Conservation (phyloP, 1,284 basidiomycete species). For the Dichomitus squalens region DNA sequence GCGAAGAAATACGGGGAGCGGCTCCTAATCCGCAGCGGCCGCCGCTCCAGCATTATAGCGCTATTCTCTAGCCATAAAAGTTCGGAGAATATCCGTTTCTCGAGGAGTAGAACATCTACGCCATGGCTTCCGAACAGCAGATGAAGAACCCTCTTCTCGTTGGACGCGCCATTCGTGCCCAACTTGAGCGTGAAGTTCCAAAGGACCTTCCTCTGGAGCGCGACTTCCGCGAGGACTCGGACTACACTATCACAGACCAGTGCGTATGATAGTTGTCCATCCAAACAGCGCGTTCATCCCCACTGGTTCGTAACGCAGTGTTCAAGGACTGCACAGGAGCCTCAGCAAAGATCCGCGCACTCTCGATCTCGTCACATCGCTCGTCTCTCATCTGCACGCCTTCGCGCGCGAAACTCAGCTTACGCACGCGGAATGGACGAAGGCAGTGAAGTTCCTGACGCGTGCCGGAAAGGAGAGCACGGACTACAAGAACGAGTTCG, state of each 20-base stretch:
- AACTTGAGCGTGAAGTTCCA: conserved; percentile 39
- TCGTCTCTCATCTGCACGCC: conserved; percentile 42
- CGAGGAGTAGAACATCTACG: neutral
- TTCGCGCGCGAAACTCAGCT: conserved; percentile 43
- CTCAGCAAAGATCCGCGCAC: conserved; percentile 39
- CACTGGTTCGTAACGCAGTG: conserved; percentile 15
- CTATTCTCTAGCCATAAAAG: neutral
- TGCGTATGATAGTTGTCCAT: conserved; percentile 5
- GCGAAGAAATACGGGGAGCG: conserved; percentile 12
- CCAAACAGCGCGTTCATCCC: neutral
- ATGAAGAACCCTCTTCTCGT: conserved; percentile 41
- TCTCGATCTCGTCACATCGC: conserved; percentile 37
- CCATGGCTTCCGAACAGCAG: conserved; percentile 32
- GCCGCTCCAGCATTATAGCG: conserved; percentile 9
- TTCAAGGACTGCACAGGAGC: conserved; percentile 35
- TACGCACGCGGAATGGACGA: conserved; percentile 42
- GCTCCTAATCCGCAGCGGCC: conserved; percentile 5
- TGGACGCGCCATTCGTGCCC: conserved; percentile 40
- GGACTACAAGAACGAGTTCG: conserved; percentile 43
- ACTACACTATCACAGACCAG: conserved; percentile 40
- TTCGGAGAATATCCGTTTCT: neutral
- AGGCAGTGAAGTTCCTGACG: conserved; percentile 38
- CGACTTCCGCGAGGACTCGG: conserved; percentile 37
- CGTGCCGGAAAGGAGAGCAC: conserved; percentile 42
- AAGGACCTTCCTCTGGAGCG: conserved; percentile 38